phyloP scores from a whole-genome alignment of 768 basidiomycete genomes.

The Hypholoma sublateritium region DNA sequence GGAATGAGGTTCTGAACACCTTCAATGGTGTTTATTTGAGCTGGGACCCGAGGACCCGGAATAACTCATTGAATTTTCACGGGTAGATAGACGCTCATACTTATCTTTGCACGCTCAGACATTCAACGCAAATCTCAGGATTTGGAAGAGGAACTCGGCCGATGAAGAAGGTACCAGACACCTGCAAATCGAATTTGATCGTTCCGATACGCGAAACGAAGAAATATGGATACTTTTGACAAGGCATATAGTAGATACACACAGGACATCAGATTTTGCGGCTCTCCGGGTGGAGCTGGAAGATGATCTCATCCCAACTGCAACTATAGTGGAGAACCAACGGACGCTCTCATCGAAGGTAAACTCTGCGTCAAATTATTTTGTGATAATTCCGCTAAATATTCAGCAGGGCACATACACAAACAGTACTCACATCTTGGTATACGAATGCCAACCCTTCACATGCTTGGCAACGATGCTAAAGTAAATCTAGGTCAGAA shows the following conservation, averaged over 20 bases:
- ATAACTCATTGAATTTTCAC: slow-evolving; percentile 53
- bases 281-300: slow-evolving; percentile 57
- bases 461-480: background rate
- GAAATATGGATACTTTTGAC: slow-evolving; percentile 84
- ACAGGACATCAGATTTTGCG: slow-evolving; percentile 63
- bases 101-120: background rate
- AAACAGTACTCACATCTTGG: slow-evolving; percentile 51
- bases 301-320: slow-evolving; percentile 31
- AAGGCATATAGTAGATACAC: slow-evolving; percentile 68
- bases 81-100: slow-evolving; percentile 46
- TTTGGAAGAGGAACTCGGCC: slow-evolving; percentile 38
- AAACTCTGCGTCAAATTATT: slow-evolving; percentile 1
- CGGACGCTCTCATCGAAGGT: slow-evolving; percentile 41
- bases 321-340: slow-evolving; percentile 22
- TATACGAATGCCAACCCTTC: no score
- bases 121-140: slow-evolving; percentile 33
- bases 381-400: background rate
- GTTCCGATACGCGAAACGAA: slow-evolving; percentile 23
- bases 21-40: slow-evolving; percentile 86
- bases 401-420: slow-evolving; percentile 47
- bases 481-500: slow-evolving; percentile 29
- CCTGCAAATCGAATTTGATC: slow-evolving; percentile 32
- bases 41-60: slow-evolving; percentile 77
- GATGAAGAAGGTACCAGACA: slow-evolving; percentile 36
- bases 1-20: slow-evolving; percentile 70